Base-by-base conservation (phyloP, 169 alveolate species). In the Cryptosporidium sp. region DNA sequence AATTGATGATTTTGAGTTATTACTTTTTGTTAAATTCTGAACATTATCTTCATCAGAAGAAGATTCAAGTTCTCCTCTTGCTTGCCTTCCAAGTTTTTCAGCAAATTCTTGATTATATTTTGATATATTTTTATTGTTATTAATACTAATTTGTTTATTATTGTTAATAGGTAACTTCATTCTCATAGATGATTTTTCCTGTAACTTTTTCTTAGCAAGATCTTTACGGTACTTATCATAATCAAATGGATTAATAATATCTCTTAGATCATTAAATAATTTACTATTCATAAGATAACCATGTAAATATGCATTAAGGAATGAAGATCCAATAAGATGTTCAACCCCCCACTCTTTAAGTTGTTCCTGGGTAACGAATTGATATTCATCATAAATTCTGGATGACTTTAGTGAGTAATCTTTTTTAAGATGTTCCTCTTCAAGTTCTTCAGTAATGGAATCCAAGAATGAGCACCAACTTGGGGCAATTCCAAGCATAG, bases 391-490 rank as follows among this genome's bases (percentile, higher is more conserved):
- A 93, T 93, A 94, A 37, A 95, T 91, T 48, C 95, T 85, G 50
- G 97, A 93, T 18, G 94, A 84, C 59, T 86, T 93, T 5, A 91
- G 61, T 7, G 93, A 87, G 14, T 93, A 50, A 31, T 80, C 75
- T 18, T 62, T 80, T 18, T 80, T 80, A 33, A 80, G 75, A 41
- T 95, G 92, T 8, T 93, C 92, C 71, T 96, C 98, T 86, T 97
- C 99, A 93, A 98, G 89, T 91, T 98, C 99, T 89, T 98, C 99
- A 0, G 99, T 98, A 39, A 98, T 93, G 85, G 95, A 96, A 84
- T 98, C 99, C 62, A 98, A 91, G 94, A 97, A 98, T 51, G 98
- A 93, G 61, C 99, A 97, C 99, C 99, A 98, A 94, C 91, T 96
- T 58, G 99, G 99, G 14, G 99, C 99, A 10, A 97, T 96, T 2